Conservation (phyloP, 805 yeast species). For the Starmerella vaccinii region DNA sequence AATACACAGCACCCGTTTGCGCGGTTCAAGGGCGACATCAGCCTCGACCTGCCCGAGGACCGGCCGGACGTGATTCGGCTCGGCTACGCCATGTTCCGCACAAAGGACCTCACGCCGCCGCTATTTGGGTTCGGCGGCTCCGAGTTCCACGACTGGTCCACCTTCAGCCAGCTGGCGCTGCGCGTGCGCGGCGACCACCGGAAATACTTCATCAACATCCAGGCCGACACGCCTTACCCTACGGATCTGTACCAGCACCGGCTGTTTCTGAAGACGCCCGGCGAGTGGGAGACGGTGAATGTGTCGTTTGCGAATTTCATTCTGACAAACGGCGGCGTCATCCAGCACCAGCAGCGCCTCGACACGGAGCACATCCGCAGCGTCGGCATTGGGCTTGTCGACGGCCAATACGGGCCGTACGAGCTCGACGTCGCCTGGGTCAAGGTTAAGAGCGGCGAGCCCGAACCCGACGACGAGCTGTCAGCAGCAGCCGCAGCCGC, state of each 20-base stretch:
- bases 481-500: too few relatives aligned
- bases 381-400: slow-evolving; percentile 68
- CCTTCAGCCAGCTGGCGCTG: slow-evolving; percentile 50
- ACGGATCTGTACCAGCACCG: slow-evolving; percentile 79
- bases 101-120: slow-evolving; percentile 48
- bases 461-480: slow-evolving; percentile 8
- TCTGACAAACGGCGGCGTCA: slow-evolving; percentile 70
- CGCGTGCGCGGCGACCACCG: slow-evolving; percentile 65
- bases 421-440: slow-evolving; percentile 60
- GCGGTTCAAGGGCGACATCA: slow-evolving; percentile 59
- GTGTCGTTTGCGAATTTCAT: slow-evolving; percentile 72
- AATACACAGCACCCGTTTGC: slow-evolving; percentile 35
- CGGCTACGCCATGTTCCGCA: slow-evolving; percentile 77
- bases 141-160: slow-evolving; percentile 62
- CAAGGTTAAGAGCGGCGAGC: slow-evolving; percentile 40
- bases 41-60: slow-evolving; percentile 55
- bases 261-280: slow-evolving; percentile 57
- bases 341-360: slow-evolving; percentile 47
- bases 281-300: slow-evolving; percentile 74
- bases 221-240: slow-evolving; percentile 65
- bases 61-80: slow-evolving; percentile 54
- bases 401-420: slow-evolving; percentile 68
- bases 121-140: slow-evolving; percentile 34
- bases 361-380: slow-evolving; percentile 58
- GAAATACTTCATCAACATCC: slow-evolving; percentile 68